A percentile compares a stretch with the other conserved stretches of the same genome.
Conservation (phyloP, 2,329 filamentous ascomycete species). For the Aurifilum marmelostoma region DNA sequence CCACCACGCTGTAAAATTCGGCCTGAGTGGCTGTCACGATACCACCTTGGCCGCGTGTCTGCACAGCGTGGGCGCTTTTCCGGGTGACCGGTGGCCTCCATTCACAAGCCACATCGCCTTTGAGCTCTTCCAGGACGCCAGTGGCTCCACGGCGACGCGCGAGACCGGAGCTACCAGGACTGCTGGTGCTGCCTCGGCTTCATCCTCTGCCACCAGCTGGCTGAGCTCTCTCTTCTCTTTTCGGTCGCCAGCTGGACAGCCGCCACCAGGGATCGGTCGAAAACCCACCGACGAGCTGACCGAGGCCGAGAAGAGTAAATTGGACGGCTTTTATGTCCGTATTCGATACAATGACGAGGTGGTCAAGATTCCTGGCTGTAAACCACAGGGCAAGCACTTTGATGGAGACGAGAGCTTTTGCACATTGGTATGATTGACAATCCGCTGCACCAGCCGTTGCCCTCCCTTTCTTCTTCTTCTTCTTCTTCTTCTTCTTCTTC, state of each 20-base stretch:
- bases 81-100: constrained; percentile 78
- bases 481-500: no score
- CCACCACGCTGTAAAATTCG: constrained; percentile 66
- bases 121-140: constrained; percentile 75
- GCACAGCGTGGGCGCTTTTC: constrained; percentile 77
- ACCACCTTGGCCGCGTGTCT: constrained; percentile 85
- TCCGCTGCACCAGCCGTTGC: background rate
- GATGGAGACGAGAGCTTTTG: constrained; percentile 88
- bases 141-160: constrained; percentile 33
- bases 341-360: constrained; percentile 88
- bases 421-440: constrained; percentile 66
- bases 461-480: no score
- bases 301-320: constrained; percentile 57
- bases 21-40: constrained; percentile 86
- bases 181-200: background rate
- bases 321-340: constrained; percentile 84
- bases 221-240: constrained; percentile 40
- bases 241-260: constrained; percentile 35
- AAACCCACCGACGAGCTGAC: constrained; percentile 61
- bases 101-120: constrained; percentile 92
- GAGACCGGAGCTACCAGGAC: constrained; percentile 28
- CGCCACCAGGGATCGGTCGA: constrained; percentile 59
- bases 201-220: constrained; percentile 38
- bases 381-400: constrained; percentile 75
- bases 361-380: constrained; percentile 82